Evolutionary conservation across 2,329 filamentous ascomycete genomes (phyloP).

Genomic region (Neobulgaria alba): DNA sequence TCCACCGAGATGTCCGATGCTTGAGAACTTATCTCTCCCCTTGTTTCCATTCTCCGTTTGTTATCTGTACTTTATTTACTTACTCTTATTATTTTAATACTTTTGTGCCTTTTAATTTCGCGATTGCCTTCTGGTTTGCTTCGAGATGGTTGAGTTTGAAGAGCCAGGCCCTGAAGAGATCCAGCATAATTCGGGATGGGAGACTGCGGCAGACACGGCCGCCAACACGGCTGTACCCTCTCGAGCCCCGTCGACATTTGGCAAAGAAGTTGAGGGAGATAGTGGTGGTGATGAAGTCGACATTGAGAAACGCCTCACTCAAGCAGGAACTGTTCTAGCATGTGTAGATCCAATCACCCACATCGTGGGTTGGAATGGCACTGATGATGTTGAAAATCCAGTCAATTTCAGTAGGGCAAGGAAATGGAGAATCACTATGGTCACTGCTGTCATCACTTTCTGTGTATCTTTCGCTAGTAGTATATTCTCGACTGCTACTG

Average conservation of each 20-base stretch:
- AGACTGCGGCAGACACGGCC: constrained; percentile 7
- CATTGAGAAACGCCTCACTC: constrained; percentile 1
- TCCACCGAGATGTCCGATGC: not conserved
- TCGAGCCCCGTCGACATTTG: constrained; percentile 1
- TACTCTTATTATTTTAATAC: not conserved
- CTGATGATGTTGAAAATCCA: constrained; percentile 3
- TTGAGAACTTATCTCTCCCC: not conserved
- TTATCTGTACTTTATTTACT: not conserved
- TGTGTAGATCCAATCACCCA: constrained; percentile 7
- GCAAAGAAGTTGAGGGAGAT: not conserved
- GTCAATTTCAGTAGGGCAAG: constrained; percentile 1
- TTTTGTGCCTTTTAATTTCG: not conserved
- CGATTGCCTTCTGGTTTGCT: too few relatives aligned
- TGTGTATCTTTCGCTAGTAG: constrained; percentile 16
- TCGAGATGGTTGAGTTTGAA: not conserved
- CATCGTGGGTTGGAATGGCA: constrained; percentile 16
- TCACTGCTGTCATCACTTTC: not conserved
- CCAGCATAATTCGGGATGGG: not conserved
- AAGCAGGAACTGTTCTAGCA: not conserved
- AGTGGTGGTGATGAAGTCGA: not conserved
- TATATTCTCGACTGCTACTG: constrained; percentile 42
- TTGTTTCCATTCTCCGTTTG: not conserved
- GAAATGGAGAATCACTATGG: constrained; percentile 1
- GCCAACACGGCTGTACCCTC: constrained; percentile 11
- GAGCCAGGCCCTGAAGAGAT: not conserved